A percentile compares a stretch with the other conserved stretches of the same genome.
These are phyloP conservation scores for Starmerella lactis-condensi DNA, from an alignment of 805 yeast genomes.

Conservation along the genomic window DNA sequence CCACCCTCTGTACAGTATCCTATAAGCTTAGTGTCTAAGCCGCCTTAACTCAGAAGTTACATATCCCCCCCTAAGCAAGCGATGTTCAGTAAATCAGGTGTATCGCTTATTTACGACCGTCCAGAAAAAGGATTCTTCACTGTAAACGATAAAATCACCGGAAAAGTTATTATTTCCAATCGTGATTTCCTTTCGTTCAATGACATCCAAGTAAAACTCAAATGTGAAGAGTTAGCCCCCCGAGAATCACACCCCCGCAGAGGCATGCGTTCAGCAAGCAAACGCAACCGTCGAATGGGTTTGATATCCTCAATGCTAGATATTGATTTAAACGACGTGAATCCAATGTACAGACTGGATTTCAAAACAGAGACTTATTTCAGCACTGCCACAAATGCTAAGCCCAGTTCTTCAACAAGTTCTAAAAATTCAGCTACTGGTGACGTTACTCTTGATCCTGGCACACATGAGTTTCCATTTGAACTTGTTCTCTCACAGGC, in stretches of 20 bases:
- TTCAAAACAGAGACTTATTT: constrained; percentile 2
- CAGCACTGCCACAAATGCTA: constrained; percentile 1
- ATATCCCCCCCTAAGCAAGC: too few species aligned
- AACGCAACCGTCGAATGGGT: background rate
- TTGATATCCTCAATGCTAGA: background rate
- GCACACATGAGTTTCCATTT: constrained; percentile 3
- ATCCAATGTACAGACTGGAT: background rate
- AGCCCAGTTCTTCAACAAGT: background rate
- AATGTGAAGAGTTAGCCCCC: constrained; percentile 6
- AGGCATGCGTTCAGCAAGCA: constrained; percentile 1
- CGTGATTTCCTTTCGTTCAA: background rate
- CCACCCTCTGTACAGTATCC: too few species aligned
- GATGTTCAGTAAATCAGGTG: background rate
- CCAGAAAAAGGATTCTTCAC: constrained; percentile 4
- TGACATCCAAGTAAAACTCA: constrained; percentile 6
- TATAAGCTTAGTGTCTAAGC: too few species aligned
- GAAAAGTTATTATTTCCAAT: background rate
- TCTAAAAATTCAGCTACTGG: background rate
- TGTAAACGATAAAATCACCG: constrained; percentile 3
- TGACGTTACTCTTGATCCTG: background rate
- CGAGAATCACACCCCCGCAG: background rate
- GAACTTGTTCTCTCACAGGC: constrained; percentile 3
- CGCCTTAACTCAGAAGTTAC: too few species aligned
- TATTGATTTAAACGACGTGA: background rate
- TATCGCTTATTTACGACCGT: background rate